These are phyloP conservation scores for Hyphodiscus hymeniophilus DNA, from an alignment of 495 filamentous ascomycete species.

Conservation along the genomic window DNA sequence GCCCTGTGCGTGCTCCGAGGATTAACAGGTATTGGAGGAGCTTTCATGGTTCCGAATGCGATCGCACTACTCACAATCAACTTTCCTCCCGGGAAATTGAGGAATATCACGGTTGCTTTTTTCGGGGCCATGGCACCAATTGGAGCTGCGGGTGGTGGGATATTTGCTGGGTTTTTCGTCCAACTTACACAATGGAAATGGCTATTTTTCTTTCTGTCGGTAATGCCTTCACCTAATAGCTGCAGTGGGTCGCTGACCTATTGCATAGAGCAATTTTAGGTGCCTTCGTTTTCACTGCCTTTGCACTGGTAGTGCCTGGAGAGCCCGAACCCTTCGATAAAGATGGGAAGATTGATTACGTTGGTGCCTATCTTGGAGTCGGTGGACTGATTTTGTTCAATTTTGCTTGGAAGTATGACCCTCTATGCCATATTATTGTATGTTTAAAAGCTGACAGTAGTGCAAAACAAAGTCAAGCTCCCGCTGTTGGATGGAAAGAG, in stretches of 20 bases:
- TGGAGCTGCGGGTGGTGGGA: constrained; percentile 34
- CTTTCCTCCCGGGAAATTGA: constrained; percentile 34
- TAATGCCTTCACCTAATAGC: too few relatives aligned
- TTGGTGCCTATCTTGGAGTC: constrained; percentile 37
- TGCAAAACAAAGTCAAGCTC: constrained; percentile 34
- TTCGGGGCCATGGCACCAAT: constrained; percentile 43
- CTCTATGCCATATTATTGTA: too few relatives aligned
- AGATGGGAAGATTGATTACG: constrained; percentile 37
- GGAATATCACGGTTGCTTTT: constrained; percentile 40
- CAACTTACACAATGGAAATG: not conserved
- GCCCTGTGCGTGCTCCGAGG: constrained; percentile 33
- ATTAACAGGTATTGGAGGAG: constrained; percentile 36
- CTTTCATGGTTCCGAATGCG: constrained; percentile 38
- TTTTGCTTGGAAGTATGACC: constrained; percentile 47
- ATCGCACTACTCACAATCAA: constrained; percentile 38
- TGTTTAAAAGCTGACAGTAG: not conserved
- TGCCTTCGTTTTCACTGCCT: too few relatives aligned
- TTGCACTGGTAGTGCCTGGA: too few relatives aligned
- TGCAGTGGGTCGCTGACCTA: too few relatives aligned
- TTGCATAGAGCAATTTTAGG: too few relatives aligned
- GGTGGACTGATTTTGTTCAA: constrained; percentile 42
- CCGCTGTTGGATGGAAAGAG: constrained; percentile 37
- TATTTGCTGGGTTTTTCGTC: constrained; percentile 26
- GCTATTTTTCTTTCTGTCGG: constrained; percentile 38
- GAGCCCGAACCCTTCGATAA: not conserved